Conservation (phyloP, 305 asterid genomes). For the Solanum hybrid region DNA sequence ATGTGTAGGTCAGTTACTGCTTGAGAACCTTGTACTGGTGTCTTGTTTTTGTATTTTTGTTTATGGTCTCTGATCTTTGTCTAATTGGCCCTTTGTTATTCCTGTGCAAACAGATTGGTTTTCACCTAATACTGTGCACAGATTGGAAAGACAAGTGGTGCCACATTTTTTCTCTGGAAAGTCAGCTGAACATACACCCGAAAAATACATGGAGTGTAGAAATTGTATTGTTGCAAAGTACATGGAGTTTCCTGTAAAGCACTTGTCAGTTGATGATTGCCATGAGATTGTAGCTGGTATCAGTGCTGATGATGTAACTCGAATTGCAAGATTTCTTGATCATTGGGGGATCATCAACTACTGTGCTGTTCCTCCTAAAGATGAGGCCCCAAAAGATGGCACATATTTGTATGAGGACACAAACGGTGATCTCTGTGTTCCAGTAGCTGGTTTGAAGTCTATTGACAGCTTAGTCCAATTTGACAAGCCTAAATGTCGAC, state of each 20-base stretch:
- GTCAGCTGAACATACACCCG: constrained; percentile 78
- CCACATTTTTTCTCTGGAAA: constrained; percentile 95
- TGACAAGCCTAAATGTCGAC: constrained; percentile 77
- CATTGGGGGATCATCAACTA: constrained; percentile 97
- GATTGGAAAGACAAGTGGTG: constrained; percentile 98
- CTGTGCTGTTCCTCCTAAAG: constrained; percentile 58
- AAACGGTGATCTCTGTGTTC: constrained; percentile 70
- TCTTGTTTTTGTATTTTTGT: not conserved
- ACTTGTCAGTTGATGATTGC: constrained; percentile 62
- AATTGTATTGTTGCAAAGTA: constrained; percentile 81
- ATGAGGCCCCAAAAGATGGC: constrained; percentile 47
- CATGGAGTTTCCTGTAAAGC: constrained; percentile 79
- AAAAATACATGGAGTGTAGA: constrained; percentile 84
- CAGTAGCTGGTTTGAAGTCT: constrained; percentile 76
- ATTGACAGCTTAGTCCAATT: constrained; percentile 83
- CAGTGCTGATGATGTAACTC: constrained; percentile 60
- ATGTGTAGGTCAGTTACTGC: not conserved
- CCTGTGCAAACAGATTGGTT: constrained; percentile 73
- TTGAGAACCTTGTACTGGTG: not conserved
- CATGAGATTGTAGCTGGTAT: constrained; percentile 57
- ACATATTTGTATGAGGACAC: constrained; percentile 62
- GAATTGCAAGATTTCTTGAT: constrained; percentile 86
- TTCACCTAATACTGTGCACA: constrained; percentile 81
- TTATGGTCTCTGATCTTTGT: not conserved
- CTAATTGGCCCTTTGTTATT: constrained; percentile 5